phyloP scores from a whole-genome alignment of 805 yeast species.

The Tetrapisispora arboricola region DNA sequence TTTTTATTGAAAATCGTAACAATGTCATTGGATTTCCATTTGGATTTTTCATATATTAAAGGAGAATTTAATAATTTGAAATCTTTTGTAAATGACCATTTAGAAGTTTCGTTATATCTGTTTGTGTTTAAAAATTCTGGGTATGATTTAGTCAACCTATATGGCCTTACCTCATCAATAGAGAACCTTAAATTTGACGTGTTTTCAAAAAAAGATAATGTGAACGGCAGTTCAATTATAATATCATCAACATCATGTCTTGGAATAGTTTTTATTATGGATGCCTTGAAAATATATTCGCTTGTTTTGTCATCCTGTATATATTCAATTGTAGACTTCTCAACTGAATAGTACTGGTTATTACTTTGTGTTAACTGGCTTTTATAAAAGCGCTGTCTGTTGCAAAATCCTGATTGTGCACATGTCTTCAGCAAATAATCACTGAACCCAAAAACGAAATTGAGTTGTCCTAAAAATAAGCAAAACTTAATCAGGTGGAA shows the following conservation, averaged over 20 bases:
- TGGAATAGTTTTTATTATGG: slow-evolving; percentile 36
- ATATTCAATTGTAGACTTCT: slow-evolving; percentile 27
- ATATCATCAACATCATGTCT: slow-evolving; percentile 26
- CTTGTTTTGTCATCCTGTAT: slow-evolving; percentile 7
- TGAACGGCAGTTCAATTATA: slow-evolving; percentile 42
- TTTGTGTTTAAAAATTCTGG: slow-evolving; percentile 29
- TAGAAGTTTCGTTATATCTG: slow-evolving; percentile 50
- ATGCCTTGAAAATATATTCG: slow-evolving; percentile 33
- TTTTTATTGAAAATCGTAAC: slow-evolving; percentile 5
- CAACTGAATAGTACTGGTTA: slow-evolving; percentile 35
- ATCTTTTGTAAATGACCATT: slow-evolving; percentile 41
- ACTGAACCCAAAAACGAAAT: slow-evolving; percentile 37
- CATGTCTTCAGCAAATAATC: slow-evolving; percentile 68
- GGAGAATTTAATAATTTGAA: slow-evolving; percentile 10
- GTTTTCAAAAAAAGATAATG: slow-evolving; percentile 40
- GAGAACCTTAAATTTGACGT: slow-evolving; percentile 52
- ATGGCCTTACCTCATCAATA: slow-evolving; percentile 51
- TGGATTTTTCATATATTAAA: slow-evolving; percentile 4
- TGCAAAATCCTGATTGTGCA: slow-evolving; percentile 73
- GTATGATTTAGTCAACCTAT: slow-evolving; percentile 11
- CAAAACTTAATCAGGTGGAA: neutral
- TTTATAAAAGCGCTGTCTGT: slow-evolving; percentile 65
- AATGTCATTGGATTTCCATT: slow-evolving; percentile 6
- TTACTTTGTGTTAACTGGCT: slow-evolving; percentile 27
- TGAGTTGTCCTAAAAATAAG: neutral